These are phyloP conservation scores for Penicillium dipodomyicola DNA, from an alignment of 495 filamentous ascomycete genomes.

Conservation along the genomic window DNA sequence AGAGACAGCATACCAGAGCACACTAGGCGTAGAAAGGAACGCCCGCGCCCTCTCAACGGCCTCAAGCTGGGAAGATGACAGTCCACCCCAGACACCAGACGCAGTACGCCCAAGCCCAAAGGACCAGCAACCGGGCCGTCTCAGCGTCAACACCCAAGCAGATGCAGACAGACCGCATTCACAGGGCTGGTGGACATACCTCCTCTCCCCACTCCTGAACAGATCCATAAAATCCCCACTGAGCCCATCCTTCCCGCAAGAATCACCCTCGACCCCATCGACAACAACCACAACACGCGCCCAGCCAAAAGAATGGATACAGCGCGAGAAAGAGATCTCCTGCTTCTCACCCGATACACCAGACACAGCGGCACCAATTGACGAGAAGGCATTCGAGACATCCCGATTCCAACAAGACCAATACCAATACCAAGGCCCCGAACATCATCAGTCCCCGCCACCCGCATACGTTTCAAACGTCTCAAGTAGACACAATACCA, in stretches of 20 bases:
- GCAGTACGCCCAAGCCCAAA: slow-evolving; percentile 15
- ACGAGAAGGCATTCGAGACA: slow-evolving; percentile 18
- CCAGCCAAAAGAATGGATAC: slow-evolving; percentile 35
- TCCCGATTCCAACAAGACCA: background rate
- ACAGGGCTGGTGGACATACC: slow-evolving; percentile 84
- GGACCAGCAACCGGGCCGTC: slow-evolving; percentile 27
- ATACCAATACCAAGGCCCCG: background rate
- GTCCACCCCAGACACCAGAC: slow-evolving; percentile 23
- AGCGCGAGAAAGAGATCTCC: slow-evolving; percentile 39
- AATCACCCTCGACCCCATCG: slow-evolving; percentile 30
- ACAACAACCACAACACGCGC: slow-evolving; percentile 23
- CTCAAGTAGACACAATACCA: slow-evolving; percentile 11
- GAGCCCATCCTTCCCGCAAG: slow-evolving; percentile 32
- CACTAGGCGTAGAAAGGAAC: slow-evolving; percentile 22
- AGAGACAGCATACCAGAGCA: slow-evolving; percentile 35
- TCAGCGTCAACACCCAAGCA: slow-evolving; percentile 42
- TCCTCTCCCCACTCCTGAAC: slow-evolving; percentile 71
- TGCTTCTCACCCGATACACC: slow-evolving; percentile 40
- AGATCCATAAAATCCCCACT: slow-evolving; percentile 38
- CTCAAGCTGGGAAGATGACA: slow-evolving; percentile 60
- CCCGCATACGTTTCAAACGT: slow-evolving; percentile 6
- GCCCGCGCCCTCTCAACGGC: slow-evolving; percentile 42
- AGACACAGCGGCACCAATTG: slow-evolving; percentile 13
- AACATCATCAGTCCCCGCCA: slow-evolving; percentile 7
- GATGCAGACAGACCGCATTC: slow-evolving; percentile 55